These are phyloP conservation scores for Aureobasidium sp. DNA, from an alignment of 2,329 filamentous ascomycete genomes.

Conservation along the genomic window DNA sequence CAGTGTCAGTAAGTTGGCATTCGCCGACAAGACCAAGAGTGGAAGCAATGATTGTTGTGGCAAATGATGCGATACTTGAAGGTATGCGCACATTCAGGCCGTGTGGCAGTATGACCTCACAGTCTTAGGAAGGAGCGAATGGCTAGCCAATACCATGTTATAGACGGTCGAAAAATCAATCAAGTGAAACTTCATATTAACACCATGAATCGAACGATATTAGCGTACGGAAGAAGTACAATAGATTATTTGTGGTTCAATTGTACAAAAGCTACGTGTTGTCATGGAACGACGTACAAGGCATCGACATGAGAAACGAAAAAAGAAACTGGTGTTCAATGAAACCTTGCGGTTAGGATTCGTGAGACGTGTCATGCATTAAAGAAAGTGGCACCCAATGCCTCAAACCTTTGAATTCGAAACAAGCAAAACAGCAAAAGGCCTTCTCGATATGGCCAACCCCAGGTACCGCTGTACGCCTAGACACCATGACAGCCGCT, in stretches of 20 bases:
- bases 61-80: not conserved
- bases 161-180: not conserved
- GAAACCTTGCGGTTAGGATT: not conserved
- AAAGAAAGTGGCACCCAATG: constrained; percentile 5
- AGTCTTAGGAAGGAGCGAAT: not conserved
- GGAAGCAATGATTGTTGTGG: constrained; percentile 23
- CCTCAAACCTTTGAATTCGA: not conserved
- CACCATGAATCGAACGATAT: not conserved
- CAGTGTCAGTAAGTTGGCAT: constrained; percentile 44
- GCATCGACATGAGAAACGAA: not conserved
- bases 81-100: not conserved
- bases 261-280: not conserved
- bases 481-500: constrained; percentile 8
- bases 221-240: not conserved
- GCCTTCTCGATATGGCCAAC: not conserved
- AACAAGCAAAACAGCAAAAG: constrained; percentile 9
- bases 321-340: not conserved
- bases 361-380: constrained; percentile 12
- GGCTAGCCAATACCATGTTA: not conserved
- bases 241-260: not conserved
- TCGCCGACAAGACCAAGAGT: constrained; percentile 33
- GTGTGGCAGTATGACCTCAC: too few species aligned
- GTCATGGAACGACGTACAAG: not conserved
- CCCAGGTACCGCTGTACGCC: not conserved
- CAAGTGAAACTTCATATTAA: not conserved